phyloP scores from a whole-genome alignment of 2,329 filamentous ascomycete genomes.

The Alternaria sp. region DNA sequence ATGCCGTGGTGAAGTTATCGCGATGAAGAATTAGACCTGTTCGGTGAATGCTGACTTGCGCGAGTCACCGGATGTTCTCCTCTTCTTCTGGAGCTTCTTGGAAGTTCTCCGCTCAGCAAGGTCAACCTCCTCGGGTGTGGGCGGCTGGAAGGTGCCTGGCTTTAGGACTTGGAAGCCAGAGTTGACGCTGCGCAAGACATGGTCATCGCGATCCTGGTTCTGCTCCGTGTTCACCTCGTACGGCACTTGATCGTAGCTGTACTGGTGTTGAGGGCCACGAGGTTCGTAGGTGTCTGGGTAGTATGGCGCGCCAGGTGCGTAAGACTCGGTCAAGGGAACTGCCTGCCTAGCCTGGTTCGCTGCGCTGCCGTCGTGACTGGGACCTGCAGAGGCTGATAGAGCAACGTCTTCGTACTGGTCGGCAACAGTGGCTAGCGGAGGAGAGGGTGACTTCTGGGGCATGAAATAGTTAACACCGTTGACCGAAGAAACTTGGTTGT shows the following conservation, averaged over 20 bases:
- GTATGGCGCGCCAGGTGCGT: slow-evolving; percentile 44
- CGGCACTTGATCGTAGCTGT: slow-evolving; percentile 46
- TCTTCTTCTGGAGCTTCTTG: slow-evolving; percentile 56
- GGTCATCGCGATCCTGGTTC: slow-evolving; percentile 41
- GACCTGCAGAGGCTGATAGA: slow-evolving; percentile 17
- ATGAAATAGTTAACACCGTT: slow-evolving; percentile 52
- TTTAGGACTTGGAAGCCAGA: slow-evolving; percentile 53
- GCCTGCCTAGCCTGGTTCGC: slow-evolving; percentile 42
- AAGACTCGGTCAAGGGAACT: slow-evolving; percentile 49
- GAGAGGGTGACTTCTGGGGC: slow-evolving; percentile 49
- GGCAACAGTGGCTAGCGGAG: slow-evolving; percentile 36
- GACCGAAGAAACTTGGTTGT: slow-evolving; percentile 40
- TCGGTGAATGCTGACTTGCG: slow-evolving; percentile 49
- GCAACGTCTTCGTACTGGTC: slow-evolving; percentile 25
- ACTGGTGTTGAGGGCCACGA: slow-evolving; percentile 47
- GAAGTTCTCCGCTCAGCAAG: slow-evolving; percentile 49
- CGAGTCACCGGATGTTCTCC: slow-evolving; percentile 43
- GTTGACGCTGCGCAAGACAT: slow-evolving; percentile 54
- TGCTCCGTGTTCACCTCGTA: slow-evolving; percentile 41
- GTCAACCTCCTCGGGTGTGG: slow-evolving; percentile 41
- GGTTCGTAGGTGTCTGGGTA: slow-evolving; percentile 50
- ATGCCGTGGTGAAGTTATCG: slow-evolving; percentile 20
- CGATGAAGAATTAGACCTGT: slow-evolving; percentile 43
- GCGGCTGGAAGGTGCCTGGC: slow-evolving; percentile 51
- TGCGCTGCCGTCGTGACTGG: slow-evolving; percentile 36